A percentile compares a stretch with the other conserved stretches of the same genome.
Conservation (phyloP, 164 flowering plant species). For the Chloranthus sessilifolius region DNA sequence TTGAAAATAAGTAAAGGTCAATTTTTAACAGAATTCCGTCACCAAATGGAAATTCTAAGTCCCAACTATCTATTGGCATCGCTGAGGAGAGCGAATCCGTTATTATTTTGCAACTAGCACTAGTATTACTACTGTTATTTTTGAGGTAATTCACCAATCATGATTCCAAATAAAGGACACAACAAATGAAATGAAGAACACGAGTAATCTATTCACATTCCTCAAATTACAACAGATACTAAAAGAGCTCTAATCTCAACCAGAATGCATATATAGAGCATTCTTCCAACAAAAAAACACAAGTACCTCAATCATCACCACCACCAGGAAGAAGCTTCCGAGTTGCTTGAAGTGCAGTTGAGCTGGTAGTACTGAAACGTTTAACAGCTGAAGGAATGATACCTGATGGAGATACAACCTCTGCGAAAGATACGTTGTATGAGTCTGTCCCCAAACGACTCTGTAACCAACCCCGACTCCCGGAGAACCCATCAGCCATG, state of each 20-base stretch:
- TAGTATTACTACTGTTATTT: no score
- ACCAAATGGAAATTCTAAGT: no score
- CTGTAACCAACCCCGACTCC: slow-evolving; percentile 82
- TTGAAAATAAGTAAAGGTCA: no score
- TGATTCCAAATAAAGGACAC: no score
- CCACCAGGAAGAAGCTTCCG: slow-evolving; percentile 60
- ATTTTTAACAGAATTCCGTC: no score
- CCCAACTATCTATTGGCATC: no score
- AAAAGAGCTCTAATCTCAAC: neutral
- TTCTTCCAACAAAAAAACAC: neutral
- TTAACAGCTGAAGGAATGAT: slow-evolving; percentile 54
- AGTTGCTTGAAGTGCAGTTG: slow-evolving; percentile 19
- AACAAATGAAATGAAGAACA: neutral
- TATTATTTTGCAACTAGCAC: no score
- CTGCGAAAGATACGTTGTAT: slow-evolving; percentile 55
- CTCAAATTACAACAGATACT: slow-evolving; percentile 11
- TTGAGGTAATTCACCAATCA: no score
- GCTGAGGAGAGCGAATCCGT: no score
- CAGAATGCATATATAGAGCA: slow-evolving; percentile 11
- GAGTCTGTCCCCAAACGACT: slow-evolving; percentile 86
- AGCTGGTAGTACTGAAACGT: slow-evolving; percentile 50
- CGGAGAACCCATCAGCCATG: slow-evolving; percentile 85
- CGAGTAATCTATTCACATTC: neutral
- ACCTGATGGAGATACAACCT: slow-evolving; percentile 74
- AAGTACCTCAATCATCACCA: slow-evolving; percentile 19